phyloP scores from a whole-genome alignment of 495 filamentous ascomycete genomes.

The Thermochaetoides thermophila region DNA sequence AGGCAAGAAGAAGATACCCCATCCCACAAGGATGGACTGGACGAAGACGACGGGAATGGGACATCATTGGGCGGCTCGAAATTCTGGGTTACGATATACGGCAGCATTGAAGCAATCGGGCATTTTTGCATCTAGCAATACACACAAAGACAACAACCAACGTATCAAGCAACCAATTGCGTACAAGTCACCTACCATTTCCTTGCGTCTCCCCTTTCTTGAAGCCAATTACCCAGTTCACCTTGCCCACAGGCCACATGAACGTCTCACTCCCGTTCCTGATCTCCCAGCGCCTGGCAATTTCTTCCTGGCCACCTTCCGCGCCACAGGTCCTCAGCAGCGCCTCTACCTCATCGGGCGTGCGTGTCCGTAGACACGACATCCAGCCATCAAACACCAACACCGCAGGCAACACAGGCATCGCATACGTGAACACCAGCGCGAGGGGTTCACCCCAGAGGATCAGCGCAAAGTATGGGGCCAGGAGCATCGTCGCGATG shows the following conservation, averaged over 20 bases:
- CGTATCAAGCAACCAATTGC: background rate
- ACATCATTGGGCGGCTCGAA: background rate
- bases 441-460: constrained; percentile 39
- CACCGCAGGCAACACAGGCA: constrained; percentile 50
- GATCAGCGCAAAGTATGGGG: constrained; percentile 41
- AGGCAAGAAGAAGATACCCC: too few relatives aligned
- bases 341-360: constrained; percentile 43
- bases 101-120: constrained; percentile 7
- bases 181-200: background rate
- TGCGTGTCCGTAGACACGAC: constrained; percentile 49
- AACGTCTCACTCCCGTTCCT: constrained; percentile 34
- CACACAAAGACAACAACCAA: too few relatives aligned
- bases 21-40: background rate
- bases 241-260: constrained; percentile 33
- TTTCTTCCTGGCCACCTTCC: constrained; percentile 22
- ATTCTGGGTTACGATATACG: constrained; percentile 11
- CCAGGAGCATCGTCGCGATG: constrained; percentile 35
- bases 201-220: constrained; percentile 13
- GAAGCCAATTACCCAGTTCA: constrained; percentile 36
- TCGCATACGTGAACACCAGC: constrained; percentile 47
- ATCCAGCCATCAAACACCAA: constrained; percentile 53
- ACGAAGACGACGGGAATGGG: background rate
- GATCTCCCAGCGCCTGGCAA: constrained; percentile 36
- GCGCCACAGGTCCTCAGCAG: constrained; percentile 38
- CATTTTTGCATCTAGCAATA: constrained; percentile 10